Conservation (phyloP, 257 asterid genomes). For the Solanum ossicruentum region DNA sequence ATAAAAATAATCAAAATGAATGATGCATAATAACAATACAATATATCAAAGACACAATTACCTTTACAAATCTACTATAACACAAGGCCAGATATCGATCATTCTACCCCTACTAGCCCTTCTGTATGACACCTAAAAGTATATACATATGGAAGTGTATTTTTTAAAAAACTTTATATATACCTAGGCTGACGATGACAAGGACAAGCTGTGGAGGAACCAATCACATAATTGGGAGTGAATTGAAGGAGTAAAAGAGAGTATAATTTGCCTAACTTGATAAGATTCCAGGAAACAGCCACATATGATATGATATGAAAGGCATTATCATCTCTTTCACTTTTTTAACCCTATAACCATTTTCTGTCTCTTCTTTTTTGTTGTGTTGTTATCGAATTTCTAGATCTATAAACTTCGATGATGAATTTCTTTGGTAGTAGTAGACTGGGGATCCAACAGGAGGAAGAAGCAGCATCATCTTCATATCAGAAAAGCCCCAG, state of each 20-base stretch:
- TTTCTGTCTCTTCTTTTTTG: background rate
- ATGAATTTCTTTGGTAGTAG: constrained; percentile 49
- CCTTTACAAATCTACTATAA: too few species aligned
- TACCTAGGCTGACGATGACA: constrained; percentile 13
- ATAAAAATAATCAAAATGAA: too few species aligned
- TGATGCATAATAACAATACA: too few species aligned
- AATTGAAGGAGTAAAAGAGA: background rate
- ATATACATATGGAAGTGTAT: background rate
- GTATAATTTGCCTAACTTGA: constrained; percentile 42
- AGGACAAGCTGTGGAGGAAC: constrained; percentile 47
- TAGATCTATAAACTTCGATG: constrained; percentile 16
- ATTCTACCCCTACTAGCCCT: too few species aligned
- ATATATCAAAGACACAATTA: too few species aligned
- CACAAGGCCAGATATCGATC: too few species aligned
- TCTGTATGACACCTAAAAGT: too few species aligned
- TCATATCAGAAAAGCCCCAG: background rate
- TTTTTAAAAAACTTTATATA: too few species aligned
- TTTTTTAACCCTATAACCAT: background rate
- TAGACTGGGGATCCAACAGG: constrained; percentile 29
- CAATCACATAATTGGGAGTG: constrained; percentile 46
- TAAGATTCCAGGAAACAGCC: constrained; percentile 37
- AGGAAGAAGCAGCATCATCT: background rate
- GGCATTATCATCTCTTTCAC: background rate
- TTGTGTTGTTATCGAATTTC: background rate
- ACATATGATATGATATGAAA: background rate